Evolutionary conservation across 2,329 filamentous ascomycete species (phyloP), one percentile per base, ranked within the genome.

Genomic region (Magnaporthiopsis poae): DNA sequence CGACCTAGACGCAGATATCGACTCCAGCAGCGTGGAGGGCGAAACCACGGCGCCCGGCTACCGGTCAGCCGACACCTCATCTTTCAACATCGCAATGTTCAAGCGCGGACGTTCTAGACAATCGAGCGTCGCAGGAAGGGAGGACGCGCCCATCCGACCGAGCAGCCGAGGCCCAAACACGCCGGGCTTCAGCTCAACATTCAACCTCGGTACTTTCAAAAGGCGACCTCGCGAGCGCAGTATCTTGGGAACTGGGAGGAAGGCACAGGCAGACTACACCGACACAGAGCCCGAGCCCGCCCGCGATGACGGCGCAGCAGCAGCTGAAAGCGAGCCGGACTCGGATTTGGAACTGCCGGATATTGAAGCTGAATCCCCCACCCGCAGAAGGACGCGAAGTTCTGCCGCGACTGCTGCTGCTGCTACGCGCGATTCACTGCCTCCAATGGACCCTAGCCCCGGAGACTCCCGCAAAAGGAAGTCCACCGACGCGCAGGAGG

Each of bases 151-250:
- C 1, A 85, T 84, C 68, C 77, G 82, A 59, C 82, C 82, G 2
- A 83, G 81, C 74, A 85, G 82, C 73, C 77, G 82, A 27, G 78
- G 80, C 5, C 76, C 78, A 18, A 80, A 76, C 64, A 83, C 80
- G 1, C 80, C 82, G 0, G 78, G 79, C 60, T 75, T 85, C 61
- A 80, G 80, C 70, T 80, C 81, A 0, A 80, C 79, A 0, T 79
- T 85, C 71, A 87, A 84, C 67, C 80, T 88, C 64, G 84, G 84
- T 18, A 75, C 80, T 5, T 88, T 88, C 74, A 82, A 80, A 72
- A 78, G 85, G 59, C 80, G 86, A 61, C 79, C 79, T 25, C 79
- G 86, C 62, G 85, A 88, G 72, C 85, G 84, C 2, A 88, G 86
- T 73, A 88, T 88, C 66, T 74, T 88, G 60, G 82, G 84, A 5